phyloP scores from a whole-genome alignment of 2,329 filamentous ascomycete genomes.

The Lachnellula suecica region DNA sequence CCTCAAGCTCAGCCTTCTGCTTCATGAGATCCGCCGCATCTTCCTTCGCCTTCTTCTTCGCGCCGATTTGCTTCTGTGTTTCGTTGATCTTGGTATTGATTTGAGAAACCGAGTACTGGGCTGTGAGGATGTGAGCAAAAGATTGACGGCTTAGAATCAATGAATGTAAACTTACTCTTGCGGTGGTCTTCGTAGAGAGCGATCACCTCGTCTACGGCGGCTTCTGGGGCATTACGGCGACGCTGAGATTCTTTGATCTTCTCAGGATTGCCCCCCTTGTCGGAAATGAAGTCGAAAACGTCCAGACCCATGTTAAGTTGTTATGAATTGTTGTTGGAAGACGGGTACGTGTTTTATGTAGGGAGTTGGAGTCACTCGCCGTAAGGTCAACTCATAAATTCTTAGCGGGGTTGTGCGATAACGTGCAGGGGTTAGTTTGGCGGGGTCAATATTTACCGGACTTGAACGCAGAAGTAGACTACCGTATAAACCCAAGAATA shows the following conservation, averaged over 20 bases:
- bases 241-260: conserved; percentile 90
- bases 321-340: no score
- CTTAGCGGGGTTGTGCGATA: no score
- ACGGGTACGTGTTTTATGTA: no score
- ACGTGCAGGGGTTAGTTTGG: no score
- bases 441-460: no score
- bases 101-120: conserved; percentile 76
- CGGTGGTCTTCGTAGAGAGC: conserved; percentile 82
- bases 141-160: not conserved
- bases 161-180: conserved; percentile 51
- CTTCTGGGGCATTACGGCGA: conserved; percentile 75
- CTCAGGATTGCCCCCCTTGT: conserved; percentile 88
- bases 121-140: conserved; percentile 35
- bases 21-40: conserved; percentile 77
- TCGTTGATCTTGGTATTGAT: conserved; percentile 83
- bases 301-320: no score
- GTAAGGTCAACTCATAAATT: no score
- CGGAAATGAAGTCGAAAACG: conserved; percentile 74
- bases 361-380: no score
- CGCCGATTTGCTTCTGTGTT: conserved; percentile 84
- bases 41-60: conserved; percentile 94
- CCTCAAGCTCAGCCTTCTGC: conserved; percentile 75
- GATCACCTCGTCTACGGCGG: conserved; percentile 89
- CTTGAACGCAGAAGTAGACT: no score
- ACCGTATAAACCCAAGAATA: no score